Base-by-base conservation (phyloP, 2,329 filamentous ascomycete species). In the Coccinonectria pachysandricola region DNA sequence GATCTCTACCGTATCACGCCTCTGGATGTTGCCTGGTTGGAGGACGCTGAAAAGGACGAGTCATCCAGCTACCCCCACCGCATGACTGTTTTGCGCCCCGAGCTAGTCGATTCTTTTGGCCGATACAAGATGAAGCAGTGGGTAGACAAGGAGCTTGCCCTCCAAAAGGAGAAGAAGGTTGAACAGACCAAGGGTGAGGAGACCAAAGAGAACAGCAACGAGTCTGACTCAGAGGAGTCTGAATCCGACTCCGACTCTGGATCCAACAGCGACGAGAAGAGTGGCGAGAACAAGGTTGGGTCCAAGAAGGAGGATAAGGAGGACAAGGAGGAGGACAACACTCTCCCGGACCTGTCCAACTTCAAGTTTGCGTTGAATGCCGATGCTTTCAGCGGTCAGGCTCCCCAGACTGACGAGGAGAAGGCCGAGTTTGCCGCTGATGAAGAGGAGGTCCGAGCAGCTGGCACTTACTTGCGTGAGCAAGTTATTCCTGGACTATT, bases 1-100 rank as follows among this genome's bases (percentile, higher is more conserved):
- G 91, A 98, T 48, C 63, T 98, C 27, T 98, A 98, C 64, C 77
- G 91, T 31, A 79, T 96, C 38, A 93, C 91, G 3, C 91, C 91
- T 5, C 62, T 96, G 31, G 91, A 98, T 54, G 76, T 95, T 30
- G 58, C 69, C 12, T 98, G 92, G 87, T 68, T 94, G 43, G 88
- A 98, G 41, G 78, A 88, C 51, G 66, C 74, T 41, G 65, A 61
- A 28, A 59, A 55, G 7, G 59, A 56, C 10, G 43, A 52, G 21
- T 48, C 52, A 12, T 52, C 57, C 5, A 59, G 71, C 31, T 98
- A 98, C 50, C 91, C 91, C 23, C 91, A 98, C 56, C 78, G 85
- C 23, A 98, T 98, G 91, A 86, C 91, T 2, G 85, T 95, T 15
- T 65, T 98, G 31, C 75, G 91, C 40, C 76, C 85, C 9, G 91